A percentile compares a stretch with the other conserved stretches of the same genome.
These are phyloP conservation scores for Penicillium sp. DNA, from an alignment of 2,329 filamentous ascomycete species.

Conservation along the genomic window DNA sequence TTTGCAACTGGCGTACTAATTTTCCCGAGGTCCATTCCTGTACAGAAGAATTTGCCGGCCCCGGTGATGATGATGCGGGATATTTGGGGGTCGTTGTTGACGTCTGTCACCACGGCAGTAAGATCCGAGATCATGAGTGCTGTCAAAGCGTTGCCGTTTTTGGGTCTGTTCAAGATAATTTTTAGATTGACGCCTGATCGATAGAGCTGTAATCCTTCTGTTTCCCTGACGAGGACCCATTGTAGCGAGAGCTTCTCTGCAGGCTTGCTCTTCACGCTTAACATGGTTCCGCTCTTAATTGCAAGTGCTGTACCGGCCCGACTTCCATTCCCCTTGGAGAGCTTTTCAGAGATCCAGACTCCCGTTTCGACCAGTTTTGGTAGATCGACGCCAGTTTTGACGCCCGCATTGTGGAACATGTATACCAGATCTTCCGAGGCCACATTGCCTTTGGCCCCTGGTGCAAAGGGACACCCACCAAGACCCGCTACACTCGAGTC, in stretches of 20 bases:
- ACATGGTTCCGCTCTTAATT: neutral
- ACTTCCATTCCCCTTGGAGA: neutral
- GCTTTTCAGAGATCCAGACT: constrained; percentile 65
- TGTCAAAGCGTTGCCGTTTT: constrained; percentile 45
- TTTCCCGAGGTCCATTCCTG: constrained; percentile 41
- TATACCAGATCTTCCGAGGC: constrained; percentile 83
- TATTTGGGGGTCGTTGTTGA: constrained; percentile 25
- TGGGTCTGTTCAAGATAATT: constrained; percentile 36
- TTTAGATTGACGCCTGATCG: constrained; percentile 33
- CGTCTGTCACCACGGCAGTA: constrained; percentile 27
- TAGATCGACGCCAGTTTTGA: constrained; percentile 71
- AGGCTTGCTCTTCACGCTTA: neutral
- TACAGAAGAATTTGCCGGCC: constrained; percentile 43
- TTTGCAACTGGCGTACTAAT: constrained; percentile 22
- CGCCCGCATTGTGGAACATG: constrained; percentile 60
- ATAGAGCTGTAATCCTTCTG: constrained; percentile 28
- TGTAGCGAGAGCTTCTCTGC: neutral
- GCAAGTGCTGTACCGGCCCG: constrained; percentile 25
- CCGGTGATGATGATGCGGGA: constrained; percentile 40
- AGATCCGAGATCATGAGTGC: constrained; percentile 36
- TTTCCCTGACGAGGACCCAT: constrained; percentile 21
- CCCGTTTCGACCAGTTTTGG: constrained; percentile 65
- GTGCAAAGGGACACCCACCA: constrained; percentile 81
- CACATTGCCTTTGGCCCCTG: constrained; percentile 83
- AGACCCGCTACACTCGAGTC: constrained; percentile 78